Evolutionary conservation across 106 monocot genomes (phyloP).

Genomic region (Gastrodia elata): DNA sequence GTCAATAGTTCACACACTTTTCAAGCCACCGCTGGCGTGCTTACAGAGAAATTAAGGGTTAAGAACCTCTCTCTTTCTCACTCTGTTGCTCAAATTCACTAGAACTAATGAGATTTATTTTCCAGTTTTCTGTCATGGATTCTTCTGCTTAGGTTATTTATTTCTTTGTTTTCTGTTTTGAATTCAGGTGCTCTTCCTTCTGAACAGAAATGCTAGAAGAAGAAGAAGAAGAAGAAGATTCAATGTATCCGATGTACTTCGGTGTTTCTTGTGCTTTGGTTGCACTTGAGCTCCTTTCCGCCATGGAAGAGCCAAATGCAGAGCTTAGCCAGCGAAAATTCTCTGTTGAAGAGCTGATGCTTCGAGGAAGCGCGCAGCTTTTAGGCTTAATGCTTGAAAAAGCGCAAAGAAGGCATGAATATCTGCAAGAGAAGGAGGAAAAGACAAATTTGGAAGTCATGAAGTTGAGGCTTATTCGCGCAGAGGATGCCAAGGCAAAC

Average conservation of each 20-base stretch:
- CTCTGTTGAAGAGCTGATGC: slow-evolving; percentile 11
- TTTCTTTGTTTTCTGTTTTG: neutral
- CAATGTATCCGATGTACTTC: slow-evolving; percentile 10
- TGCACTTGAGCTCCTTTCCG: slow-evolving; percentile 17
- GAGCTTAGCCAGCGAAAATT: slow-evolving; percentile 10
- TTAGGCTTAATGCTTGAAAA: slow-evolving; percentile 36
- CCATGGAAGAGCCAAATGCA: neutral
- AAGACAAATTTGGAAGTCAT: slow-evolving; percentile 22
- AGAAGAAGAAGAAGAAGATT: neutral
- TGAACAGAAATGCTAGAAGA: slow-evolving; percentile 1
- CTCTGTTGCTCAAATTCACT: neutral
- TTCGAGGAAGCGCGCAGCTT: slow-evolving; percentile 30
- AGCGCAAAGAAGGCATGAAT: slow-evolving; percentile 10
- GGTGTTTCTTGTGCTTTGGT: slow-evolving; percentile 22
- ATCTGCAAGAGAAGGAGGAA: slow-evolving; percentile 23
- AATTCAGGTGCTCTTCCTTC: neutral
- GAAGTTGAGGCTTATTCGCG: slow-evolving; percentile 41
- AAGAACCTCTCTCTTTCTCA: neutral
- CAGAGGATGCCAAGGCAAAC: slow-evolving; percentile 81
- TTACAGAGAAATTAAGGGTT: neutral
- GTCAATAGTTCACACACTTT: neutral
- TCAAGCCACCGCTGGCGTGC: neutral
- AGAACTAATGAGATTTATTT: neutral
- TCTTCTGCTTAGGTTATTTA: neutral
- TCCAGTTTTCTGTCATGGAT: neutral